These are phyloP conservation scores for Aurinia saxatilis DNA, from an alignment of 345 rosid species.

Conservation along the genomic window DNA sequence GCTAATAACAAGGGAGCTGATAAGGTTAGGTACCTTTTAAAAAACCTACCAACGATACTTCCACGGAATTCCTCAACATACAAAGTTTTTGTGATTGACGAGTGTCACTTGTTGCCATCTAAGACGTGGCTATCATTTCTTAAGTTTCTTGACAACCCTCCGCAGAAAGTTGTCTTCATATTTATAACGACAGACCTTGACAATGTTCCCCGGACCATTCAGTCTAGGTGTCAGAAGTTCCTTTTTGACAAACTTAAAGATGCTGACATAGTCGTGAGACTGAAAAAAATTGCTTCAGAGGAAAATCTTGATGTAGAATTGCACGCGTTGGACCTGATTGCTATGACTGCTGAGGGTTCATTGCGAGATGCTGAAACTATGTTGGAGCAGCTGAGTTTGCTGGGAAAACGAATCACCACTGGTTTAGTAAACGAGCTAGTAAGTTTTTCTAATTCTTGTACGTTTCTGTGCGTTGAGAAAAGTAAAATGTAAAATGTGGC, in stretches of 20 bases:
- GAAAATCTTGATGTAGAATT: slow-evolving; percentile 84
- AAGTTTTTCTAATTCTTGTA: slow-evolving; percentile 31
- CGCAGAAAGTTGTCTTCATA: slow-evolving; percentile 60
- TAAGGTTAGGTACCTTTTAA: slow-evolving; percentile 51
- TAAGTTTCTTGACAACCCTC: slow-evolving; percentile 84
- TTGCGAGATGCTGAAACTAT: slow-evolving; percentile 97
- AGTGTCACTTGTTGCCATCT: slow-evolving; percentile 85
- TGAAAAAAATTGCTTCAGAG: slow-evolving; percentile 56
- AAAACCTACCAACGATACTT: slow-evolving; percentile 42
- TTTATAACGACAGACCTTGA: slow-evolving; percentile 91
- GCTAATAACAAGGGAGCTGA: slow-evolving; percentile 65
- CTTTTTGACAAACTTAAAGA: slow-evolving; percentile 90
- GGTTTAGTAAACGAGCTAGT: slow-evolving; percentile 92
- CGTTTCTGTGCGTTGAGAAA: background rate
- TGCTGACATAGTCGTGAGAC: slow-evolving; percentile 54
- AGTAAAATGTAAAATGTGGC: background rate
- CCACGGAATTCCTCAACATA: slow-evolving; percentile 42
- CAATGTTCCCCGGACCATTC: slow-evolving; percentile 86
- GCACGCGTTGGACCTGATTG: slow-evolving; percentile 89
- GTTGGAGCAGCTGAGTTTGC: slow-evolving; percentile 92
- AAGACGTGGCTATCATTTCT: slow-evolving; percentile 89
- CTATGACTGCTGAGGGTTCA: slow-evolving; percentile 91
- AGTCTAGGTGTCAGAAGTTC: slow-evolving; percentile 93
- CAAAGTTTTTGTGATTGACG: slow-evolving; percentile 75
- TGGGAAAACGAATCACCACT: slow-evolving; percentile 81